A percentile compares a stretch with the other conserved stretches of the same genome.
phyloP scores from a whole-genome alignment of 805 yeast genomes.

The Vanderwaltozyma verrucispora region DNA sequence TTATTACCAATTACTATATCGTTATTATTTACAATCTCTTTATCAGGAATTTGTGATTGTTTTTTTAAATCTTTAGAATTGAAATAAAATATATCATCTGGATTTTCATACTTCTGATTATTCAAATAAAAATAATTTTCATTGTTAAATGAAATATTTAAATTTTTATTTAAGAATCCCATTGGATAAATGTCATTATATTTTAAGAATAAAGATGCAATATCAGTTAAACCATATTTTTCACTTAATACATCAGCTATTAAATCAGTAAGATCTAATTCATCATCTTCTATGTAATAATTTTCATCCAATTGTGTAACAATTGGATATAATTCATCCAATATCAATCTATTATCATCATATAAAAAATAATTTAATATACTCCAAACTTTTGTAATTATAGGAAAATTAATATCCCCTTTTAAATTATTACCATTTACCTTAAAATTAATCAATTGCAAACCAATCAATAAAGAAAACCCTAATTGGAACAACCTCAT shows the following conservation, averaged over 20 bases:
- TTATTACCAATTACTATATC: constrained; percentile 57
- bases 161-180: constrained; percentile 7
- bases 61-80: constrained; percentile 37
- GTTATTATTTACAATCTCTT: constrained; percentile 28
- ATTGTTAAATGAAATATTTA: not conserved
- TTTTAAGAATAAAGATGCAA: constrained; percentile 11
- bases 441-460: no score
- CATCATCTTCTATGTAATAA: constrained; percentile 6
- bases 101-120: constrained; percentile 40
- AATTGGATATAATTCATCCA: constrained; percentile 8
- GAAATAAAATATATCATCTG: constrained; percentile 71
- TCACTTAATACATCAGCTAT: constrained; percentile 1
- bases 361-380: not conserved
- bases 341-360: not conserved
- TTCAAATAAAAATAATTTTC: constrained; percentile 19
- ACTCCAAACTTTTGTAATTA: not conserved
- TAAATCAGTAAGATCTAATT: constrained; percentile 1
- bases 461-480: no score
- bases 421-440: no score
- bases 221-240: constrained; percentile 5
- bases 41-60: constrained; percentile 14
- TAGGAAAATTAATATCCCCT: not conserved
- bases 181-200: constrained; percentile 14
- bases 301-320: constrained; percentile 6
- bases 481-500: no score